phyloP scores from a whole-genome alignment of 129 eudicot genomes.

The Centrapalus pauciflorus region DNA sequence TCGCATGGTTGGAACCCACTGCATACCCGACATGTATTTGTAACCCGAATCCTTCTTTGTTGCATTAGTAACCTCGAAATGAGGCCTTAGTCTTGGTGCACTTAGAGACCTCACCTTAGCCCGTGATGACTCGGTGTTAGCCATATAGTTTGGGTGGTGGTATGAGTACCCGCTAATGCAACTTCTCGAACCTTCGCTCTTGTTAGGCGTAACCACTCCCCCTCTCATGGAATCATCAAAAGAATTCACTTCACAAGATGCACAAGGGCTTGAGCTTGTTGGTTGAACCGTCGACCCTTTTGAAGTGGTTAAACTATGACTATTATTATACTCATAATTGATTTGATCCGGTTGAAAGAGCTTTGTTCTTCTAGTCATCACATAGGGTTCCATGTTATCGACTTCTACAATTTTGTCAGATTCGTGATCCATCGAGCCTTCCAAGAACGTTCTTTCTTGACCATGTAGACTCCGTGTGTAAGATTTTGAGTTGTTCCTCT shows the following conservation, averaged over 20 bases:
- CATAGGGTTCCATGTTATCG: slow-evolving; percentile 36
- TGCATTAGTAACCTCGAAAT: slow-evolving; percentile 42
- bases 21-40: slow-evolving; percentile 28
- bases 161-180: slow-evolving; percentile 58
- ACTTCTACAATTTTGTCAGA: slow-evolving; percentile 64
- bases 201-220: slow-evolving; percentile 44
- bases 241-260: slow-evolving; percentile 73
- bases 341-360: slow-evolving; percentile 41
- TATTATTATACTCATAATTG: slow-evolving; percentile 11
- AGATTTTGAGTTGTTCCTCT: slow-evolving; percentile 57
- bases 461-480: slow-evolving; percentile 1
- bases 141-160: slow-evolving; percentile 80
- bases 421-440: slow-evolving; percentile 27
- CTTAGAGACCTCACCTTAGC: slow-evolving; percentile 79
- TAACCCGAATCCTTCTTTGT: slow-evolving; percentile 45
- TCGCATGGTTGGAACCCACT: slow-evolving; percentile 30
- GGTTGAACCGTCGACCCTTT: slow-evolving; percentile 65
- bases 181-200: slow-evolving; percentile 61
- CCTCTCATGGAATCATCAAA: slow-evolving; percentile 31
- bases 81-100: slow-evolving; percentile 67
- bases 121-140: slow-evolving; percentile 69
- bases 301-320: slow-evolving; percentile 62
- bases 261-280: slow-evolving; percentile 49
- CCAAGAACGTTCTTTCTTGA: slow-evolving; percentile 9
- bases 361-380: slow-evolving; percentile 32